Evolutionary conservation across 257 asterid species (phyloP), one percentile per base, ranked within the genome.

Genomic region (Knoxia roxburghii): DNA sequence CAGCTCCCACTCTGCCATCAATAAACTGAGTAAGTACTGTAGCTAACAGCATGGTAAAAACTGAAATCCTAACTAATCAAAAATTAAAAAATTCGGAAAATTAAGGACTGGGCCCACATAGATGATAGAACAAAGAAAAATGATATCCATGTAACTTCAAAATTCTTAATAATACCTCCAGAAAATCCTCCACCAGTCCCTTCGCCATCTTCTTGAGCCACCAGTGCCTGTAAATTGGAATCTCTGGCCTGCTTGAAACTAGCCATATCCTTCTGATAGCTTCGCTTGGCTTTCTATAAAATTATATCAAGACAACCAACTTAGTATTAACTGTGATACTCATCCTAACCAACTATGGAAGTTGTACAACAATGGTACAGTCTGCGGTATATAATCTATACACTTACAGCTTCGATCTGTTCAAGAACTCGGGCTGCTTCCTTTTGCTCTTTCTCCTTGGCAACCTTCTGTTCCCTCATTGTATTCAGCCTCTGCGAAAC

Each of bases 331-430:
- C 27, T 10, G 8, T 46, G 11, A 23, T n/a, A 48, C 60, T 65
- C 30, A 41, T 26, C 27, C 7, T 5, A 55, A 55, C 2, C 20
- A 23, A 21, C 0, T 41, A 26, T 26, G 8, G 18, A 43, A 17
- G 39, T 14, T 15, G n/a, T 14, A 20, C 26, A 68, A 20, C 15
- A 8, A 7, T 0, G 29, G 49, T 49, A 41, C 30, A 29, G 13
- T 64, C 30, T 66, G 51, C 18, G 15, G 11, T 40, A 46, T 18
- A 68, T 3, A 37, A 37, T 0, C 21, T 7, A 20, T 46, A 33
- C n/a, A 50, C 96, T 87, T 78, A 94, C 99, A 46, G 88, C 86
- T 87, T 94, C 99, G 54, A 90, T 94, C 79, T 90, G 96, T 78
- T 94, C 96, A 72, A 91, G 76, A 61, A 80, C 79, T 50, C 87